These are phyloP conservation scores for Danielozyma ontarioensis DNA, from an alignment of 805 yeast genomes.

Conservation along the genomic window DNA sequence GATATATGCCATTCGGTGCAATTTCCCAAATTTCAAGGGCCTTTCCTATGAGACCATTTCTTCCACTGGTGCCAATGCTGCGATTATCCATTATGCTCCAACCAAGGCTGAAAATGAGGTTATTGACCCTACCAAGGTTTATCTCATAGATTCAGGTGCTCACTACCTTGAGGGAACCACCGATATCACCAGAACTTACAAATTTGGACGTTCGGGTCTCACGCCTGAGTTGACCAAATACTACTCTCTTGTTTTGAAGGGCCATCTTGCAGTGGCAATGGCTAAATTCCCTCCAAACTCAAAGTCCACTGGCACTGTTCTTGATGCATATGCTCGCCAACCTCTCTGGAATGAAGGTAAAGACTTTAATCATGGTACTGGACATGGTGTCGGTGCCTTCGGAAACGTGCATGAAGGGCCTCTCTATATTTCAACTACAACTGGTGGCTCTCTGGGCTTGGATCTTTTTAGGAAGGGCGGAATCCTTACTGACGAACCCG, in stretches of 20 bases:
- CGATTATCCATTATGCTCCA: constrained; percentile 75
- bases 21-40: constrained; percentile 53
- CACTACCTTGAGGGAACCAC: constrained; percentile 94
- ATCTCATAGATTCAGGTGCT: constrained; percentile 84
- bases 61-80: constrained; percentile 70
- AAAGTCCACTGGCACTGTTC: constrained; percentile 65
- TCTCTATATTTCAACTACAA: constrained; percentile 63
- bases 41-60: constrained; percentile 74
- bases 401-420: constrained; percentile 95
- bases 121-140: constrained; percentile 64
- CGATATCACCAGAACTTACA: constrained; percentile 86
- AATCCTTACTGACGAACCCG: constrained; percentile 89
- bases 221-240: constrained; percentile 44
- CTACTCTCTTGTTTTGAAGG: constrained; percentile 85
- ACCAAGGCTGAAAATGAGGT: constrained; percentile 49
- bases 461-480: constrained; percentile 52
- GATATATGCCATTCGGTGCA: constrained; percentile 49
- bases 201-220: constrained; percentile 41
- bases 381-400: constrained; percentile 94
- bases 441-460: constrained; percentile 46
- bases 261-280: constrained; percentile 81
- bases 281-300: constrained; percentile 62
- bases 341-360: constrained; percentile 77
- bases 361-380: constrained; percentile 91
- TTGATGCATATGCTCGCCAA: constrained; percentile 82